Percentiles rank a stretch among this genome's conserved stretches.
These are phyloP conservation scores for Ophiostoma tasmaniense DNA, from an alignment of 2,329 filamentous ascomycete species.

Conservation along the genomic window DNA sequence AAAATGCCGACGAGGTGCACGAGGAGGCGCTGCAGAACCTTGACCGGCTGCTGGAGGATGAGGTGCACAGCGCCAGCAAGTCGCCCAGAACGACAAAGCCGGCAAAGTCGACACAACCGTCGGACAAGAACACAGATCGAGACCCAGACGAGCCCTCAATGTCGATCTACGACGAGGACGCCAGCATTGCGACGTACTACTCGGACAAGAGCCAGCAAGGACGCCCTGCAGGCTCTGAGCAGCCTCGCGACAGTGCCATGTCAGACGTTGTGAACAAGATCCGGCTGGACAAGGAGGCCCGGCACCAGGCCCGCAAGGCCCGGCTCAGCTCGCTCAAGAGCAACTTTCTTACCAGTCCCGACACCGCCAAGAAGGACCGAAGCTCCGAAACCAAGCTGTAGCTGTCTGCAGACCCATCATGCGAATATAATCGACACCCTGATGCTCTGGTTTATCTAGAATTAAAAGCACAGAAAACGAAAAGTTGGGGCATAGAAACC, in stretches of 20 bases:
- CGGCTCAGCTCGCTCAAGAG: not conserved
- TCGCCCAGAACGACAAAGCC: not conserved
- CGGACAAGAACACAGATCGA: not conserved
- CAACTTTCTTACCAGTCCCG: not conserved
- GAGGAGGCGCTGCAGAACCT: not conserved
- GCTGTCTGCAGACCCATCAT: not conserved
- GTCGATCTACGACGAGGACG: not conserved
- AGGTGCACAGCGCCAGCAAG: not conserved
- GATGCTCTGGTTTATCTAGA: not conserved
- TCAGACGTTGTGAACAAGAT: not conserved
- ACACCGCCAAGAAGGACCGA: not conserved
- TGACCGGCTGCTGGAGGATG: not conserved
- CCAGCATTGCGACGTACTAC: not conserved
- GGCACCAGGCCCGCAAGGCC: not conserved
- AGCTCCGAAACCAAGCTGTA: not conserved
- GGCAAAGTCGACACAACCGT: not conserved
- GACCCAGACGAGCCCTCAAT: not conserved
- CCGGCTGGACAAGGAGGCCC: not conserved
- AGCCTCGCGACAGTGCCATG: not conserved
- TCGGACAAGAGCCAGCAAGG: not conserved
- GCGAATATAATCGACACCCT: not conserved
- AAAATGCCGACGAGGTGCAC: not conserved
- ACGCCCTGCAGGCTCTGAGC: not conserved
- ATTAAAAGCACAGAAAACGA: not conserved
- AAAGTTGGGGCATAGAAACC: not conserved